A percentile compares a stretch with the other conserved stretches of the same genome.
phyloP scores from a whole-genome alignment of 2,329 filamentous ascomycete species.

The Venturia aucupariae region DNA sequence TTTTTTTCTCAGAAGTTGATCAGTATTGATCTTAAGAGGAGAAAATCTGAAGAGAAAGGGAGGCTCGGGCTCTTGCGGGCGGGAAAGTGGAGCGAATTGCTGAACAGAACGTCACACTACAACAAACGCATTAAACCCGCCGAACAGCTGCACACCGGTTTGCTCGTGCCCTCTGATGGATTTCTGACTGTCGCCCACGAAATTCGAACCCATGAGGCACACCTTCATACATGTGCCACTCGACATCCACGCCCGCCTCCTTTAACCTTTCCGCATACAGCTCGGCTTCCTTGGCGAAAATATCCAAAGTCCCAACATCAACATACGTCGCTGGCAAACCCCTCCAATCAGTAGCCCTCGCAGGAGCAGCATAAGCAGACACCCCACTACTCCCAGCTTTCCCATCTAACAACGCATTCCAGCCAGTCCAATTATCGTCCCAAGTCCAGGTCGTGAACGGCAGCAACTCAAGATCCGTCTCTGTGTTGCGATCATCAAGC shows the following conservation, averaged over 20 bases:
- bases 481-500: conserved; percentile 35
- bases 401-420: conserved; percentile 29
- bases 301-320: conserved; percentile 35
- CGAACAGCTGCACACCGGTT: too few relatives aligned
- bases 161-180: background rate
- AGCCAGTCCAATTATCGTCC: conserved; percentile 32
- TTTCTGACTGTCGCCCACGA: background rate
- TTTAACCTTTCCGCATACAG: conserved; percentile 25
- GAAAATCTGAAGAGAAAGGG: too few relatives aligned
- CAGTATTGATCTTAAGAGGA: too few relatives aligned
- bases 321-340: conserved; percentile 37
- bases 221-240: background rate
- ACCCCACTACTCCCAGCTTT: too few relatives aligned
- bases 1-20: too few relatives aligned
- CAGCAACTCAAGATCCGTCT: conserved; percentile 25
- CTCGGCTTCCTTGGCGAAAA: conserved; percentile 35
- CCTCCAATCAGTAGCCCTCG: conserved; percentile 23
- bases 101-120: too few relatives aligned
- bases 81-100: too few relatives aligned
- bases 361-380: conserved; percentile 19
- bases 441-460: conserved; percentile 29
- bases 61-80: too few relatives aligned
- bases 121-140: too few relatives aligned
- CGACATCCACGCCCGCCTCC: background rate
- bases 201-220: conserved; percentile 1